A percentile compares a stretch with the other conserved stretches of the same genome.
Conservation (phyloP, 2,329 filamentous ascomycete genomes). For the Incumbomyces delicatus region DNA sequence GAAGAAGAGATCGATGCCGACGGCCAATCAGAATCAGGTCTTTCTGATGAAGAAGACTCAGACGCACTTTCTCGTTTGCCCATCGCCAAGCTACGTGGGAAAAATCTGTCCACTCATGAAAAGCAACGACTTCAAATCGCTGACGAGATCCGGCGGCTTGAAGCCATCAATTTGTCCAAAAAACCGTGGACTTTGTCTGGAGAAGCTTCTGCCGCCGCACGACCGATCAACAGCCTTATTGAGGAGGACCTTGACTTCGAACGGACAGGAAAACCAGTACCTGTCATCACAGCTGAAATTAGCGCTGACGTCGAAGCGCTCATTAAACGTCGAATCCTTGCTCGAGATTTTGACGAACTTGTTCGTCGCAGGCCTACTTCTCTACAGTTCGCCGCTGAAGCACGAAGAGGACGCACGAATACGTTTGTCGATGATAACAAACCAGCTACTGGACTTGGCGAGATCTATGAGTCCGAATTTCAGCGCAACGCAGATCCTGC, state of each 20-base stretch:
- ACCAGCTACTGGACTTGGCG: constrained; percentile 74
- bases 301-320: constrained; percentile 86
- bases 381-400: constrained; percentile 49
- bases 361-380: constrained; percentile 70
- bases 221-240: constrained; percentile 82
- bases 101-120: constrained; percentile 63
- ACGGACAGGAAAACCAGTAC: constrained; percentile 84
- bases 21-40: constrained; percentile 57
- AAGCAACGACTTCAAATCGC: constrained; percentile 73
- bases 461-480: constrained; percentile 91
- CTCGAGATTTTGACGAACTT: constrained; percentile 86
- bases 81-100: constrained; percentile 5
- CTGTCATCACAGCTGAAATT: constrained; percentile 83
- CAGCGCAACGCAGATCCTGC: constrained; percentile 65
- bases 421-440: constrained; percentile 81
- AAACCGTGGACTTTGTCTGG: constrained; percentile 83
- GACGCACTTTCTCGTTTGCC: constrained; percentile 8
- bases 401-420: constrained; percentile 53
- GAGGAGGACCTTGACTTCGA: constrained; percentile 96
- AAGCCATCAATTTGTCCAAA: constrained; percentile 80
- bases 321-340: constrained; percentile 85
- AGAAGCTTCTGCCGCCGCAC: constrained; percentile 71
- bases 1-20: constrained; percentile 25
- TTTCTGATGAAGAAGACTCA: constrained; percentile 45
- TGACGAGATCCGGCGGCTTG: constrained; percentile 83